phyloP scores from a whole-genome alignment of 1,139 yeast species.

The Torulaspora globosa region DNA sequence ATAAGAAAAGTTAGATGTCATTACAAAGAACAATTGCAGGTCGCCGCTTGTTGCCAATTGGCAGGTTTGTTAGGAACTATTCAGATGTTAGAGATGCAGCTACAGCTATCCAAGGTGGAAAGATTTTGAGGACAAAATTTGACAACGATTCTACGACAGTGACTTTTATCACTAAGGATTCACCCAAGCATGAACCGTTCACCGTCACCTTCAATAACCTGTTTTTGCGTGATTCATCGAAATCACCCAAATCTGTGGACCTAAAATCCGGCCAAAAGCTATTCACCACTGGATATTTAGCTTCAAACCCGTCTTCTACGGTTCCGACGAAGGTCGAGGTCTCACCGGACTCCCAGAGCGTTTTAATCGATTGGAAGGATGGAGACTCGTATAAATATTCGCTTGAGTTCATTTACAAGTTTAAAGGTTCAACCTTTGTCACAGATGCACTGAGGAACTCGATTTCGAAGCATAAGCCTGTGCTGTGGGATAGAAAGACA shows the following conservation, averaged over 20 bases:
- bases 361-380: constrained; percentile 55
- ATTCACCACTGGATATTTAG: constrained; percentile 56
- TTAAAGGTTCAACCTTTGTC: constrained; percentile 39
- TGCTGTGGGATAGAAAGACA: constrained; percentile 43
- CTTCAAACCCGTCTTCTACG: constrained; percentile 36
- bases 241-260: constrained; percentile 50
- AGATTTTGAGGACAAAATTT: constrained; percentile 21
- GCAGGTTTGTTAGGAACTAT: not conserved
- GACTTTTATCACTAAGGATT: constrained; percentile 19
- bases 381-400: constrained; percentile 49
- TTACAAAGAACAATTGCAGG: constrained; percentile 2
- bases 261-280: constrained; percentile 56
- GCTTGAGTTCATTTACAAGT: constrained; percentile 45
- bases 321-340: constrained; percentile 34
- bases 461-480: constrained; percentile 37
- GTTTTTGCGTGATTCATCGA: constrained; percentile 65
- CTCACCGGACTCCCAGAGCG: constrained; percentile 34
- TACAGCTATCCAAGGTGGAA: constrained; percentile 10
- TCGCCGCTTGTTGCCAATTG: not conserved
- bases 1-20: not conserved
- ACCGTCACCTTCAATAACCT: constrained; percentile 48
- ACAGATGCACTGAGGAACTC: constrained; percentile 37
- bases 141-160: constrained; percentile 25
- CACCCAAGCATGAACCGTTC: constrained; percentile 21
- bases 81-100: not conserved